phyloP scores from a whole-genome alignment of 192 early-diverging fungal species.

The Helicostylum pulchrum region DNA sequence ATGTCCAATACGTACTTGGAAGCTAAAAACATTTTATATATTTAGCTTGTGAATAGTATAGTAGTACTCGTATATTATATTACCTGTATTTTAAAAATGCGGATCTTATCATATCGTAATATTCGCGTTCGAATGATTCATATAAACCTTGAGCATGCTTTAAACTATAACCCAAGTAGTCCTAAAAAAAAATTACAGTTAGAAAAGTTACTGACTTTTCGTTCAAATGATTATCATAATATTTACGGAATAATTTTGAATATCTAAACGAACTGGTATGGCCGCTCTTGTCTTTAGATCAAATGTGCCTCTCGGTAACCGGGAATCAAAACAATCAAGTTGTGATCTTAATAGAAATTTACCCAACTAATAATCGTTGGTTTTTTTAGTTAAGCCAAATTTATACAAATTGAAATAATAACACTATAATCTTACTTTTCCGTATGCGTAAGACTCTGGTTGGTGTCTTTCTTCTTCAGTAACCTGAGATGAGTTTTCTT shows the following conservation, averaged over 20 bases:
- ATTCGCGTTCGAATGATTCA: conserved; percentile 88
- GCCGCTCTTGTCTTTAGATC: conserved; percentile 91
- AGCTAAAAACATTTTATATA: conserved; percentile 49
- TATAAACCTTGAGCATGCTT: conserved; percentile 59
- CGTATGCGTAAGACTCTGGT: conserved; percentile 71
- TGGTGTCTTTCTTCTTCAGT: conserved; percentile 37
- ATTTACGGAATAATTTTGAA: conserved; percentile 66
- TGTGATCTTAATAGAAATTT: conserved; percentile 85
- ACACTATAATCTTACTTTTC: conserved; percentile 24
- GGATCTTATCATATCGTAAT: conserved; percentile 90
- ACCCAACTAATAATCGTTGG: conserved; percentile 40
- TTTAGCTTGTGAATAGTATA: too few species aligned
- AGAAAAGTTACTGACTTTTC: background rate
- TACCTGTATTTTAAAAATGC: conserved; percentile 84
- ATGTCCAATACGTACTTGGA: conserved; percentile 88
- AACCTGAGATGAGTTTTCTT: conserved; percentile 46
- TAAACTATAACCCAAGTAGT: conserved; percentile 70
- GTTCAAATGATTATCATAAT: background rate
- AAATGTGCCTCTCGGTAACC: conserved; percentile 77
- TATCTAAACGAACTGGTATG: conserved; percentile 78
- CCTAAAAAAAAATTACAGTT: conserved; percentile 5
- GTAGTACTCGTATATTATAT: too few species aligned
- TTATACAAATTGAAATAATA: background rate
- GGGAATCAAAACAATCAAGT: conserved; percentile 77
- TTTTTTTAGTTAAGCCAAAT: background rate